These are phyloP conservation scores for Cucumis sativus DNA, from an alignment of 306 rosid species.

Conservation along the genomic window Cucumber_9930_V3 NC_026656.2:24754501-24755000, in stretches of 20 bases:
- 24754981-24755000: background rate
- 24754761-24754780: slow-evolving; percentile 9
- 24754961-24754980: background rate
- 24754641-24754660: slow-evolving; percentile 25
- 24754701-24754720: slow-evolving; percentile 10
- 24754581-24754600: background rate
- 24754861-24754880: background rate
- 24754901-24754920: background rate
- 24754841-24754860: slow-evolving; percentile 4
- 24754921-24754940: background rate
- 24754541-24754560: background rate
- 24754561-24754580: background rate
- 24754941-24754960: too few species aligned
- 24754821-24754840: slow-evolving; percentile 1
- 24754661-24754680: background rate
- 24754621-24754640: background rate
- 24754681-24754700: background rate
- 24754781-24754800: background rate
- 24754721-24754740: slow-evolving; percentile 38
- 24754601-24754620: background rate
- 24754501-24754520: slow-evolving; percentile 23
- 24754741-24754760: background rate
- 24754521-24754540: slow-evolving; percentile 20
- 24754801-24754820: background rate
- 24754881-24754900: background rate